These are phyloP conservation scores for Jackrogersella multiformis DNA, from an alignment of 495 filamentous ascomycete species.

Conservation along the genomic window DNA sequence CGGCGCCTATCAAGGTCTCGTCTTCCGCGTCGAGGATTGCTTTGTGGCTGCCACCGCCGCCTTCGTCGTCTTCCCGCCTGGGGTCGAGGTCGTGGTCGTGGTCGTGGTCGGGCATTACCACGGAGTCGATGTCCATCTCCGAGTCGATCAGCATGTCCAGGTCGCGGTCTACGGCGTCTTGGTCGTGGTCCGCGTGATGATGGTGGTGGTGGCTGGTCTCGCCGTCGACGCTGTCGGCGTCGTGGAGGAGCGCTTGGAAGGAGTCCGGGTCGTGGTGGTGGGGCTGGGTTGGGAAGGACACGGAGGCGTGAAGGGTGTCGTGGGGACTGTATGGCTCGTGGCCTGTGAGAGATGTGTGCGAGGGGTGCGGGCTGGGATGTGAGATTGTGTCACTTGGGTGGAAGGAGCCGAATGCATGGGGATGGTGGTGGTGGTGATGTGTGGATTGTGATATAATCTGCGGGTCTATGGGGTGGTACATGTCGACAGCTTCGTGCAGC, in stretches of 20 bases:
- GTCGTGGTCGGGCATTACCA: constrained; percentile 8
- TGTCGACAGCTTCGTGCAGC: constrained; percentile 37
- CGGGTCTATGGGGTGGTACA: constrained; percentile 62
- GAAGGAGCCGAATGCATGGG: constrained; percentile 34
- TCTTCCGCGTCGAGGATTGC: background rate
- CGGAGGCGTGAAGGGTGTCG: constrained; percentile 9
- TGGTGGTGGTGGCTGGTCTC: constrained; percentile 23
- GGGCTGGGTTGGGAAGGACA: constrained; percentile 33
- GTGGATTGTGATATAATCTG: constrained; percentile 57
- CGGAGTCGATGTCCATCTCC: constrained; percentile 42
- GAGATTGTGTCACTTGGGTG: constrained; percentile 25
- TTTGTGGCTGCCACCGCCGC: background rate
- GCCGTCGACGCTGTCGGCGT: constrained; percentile 36
- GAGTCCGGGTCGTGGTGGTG: constrained; percentile 47
- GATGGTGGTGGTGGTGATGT: constrained; percentile 37
- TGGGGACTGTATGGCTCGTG: constrained; percentile 36
- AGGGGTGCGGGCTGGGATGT: constrained; percentile 28
- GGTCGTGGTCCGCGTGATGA: constrained; percentile 45
- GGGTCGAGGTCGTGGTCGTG: constrained; percentile 3
- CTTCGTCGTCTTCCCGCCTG: background rate
- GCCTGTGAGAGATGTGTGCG: constrained; percentile 28
- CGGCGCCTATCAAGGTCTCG: constrained; percentile 19
- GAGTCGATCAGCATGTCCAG: constrained; percentile 63
- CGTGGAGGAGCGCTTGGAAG: constrained; percentile 57
- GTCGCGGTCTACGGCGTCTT: constrained; percentile 57